Evolutionary conservation across 139 green algal genomes (phyloP), one percentile per base, ranked within the genome.

Genomic region (Deuterostichococcus epilithicus): DNA sequence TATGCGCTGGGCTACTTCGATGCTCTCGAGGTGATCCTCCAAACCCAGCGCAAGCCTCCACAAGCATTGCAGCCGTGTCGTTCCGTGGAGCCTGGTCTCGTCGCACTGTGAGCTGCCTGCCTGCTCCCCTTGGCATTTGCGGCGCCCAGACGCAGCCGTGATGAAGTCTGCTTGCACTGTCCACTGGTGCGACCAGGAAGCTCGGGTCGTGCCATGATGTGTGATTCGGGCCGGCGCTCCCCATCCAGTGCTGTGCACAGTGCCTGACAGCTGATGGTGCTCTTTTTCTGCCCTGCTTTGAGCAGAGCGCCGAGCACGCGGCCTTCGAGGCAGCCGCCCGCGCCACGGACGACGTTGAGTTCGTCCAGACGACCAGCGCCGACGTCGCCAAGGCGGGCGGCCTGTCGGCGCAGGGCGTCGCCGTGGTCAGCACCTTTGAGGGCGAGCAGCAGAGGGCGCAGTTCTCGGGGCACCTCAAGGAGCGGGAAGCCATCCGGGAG

Each of bases 1-100:
- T 39, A 90, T 0, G 71, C 94, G 10, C 66, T 97, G 20, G 92
- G 82, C 52, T 94, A 90, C 84, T 97, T 97, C 80, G 88, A 87
- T 37, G 77, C 78, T 18, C 79, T 89, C 33, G 60, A 77, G 68
- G 47, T 59, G n/a, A 58, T 42, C 5, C 73, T n/a, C 30, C 68
- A 65, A 59, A 35, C 23, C 35, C 6, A 58, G 4, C 15, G 69
- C 34, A 74, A 63, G 28, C 35, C 15, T 23, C 18, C 65, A 71
- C n/a, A 36, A 71, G 32, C n/a, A 18, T 18, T 36, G n/a, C n/a
- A n/a, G n/a, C n/a, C n/a, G n/a, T n/a, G n/a, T n/a, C n/a, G n/a
- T n/a, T n/a, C n/a, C n/a, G n/a, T n/a, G n/a, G n/a, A n/a, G n/a
- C n/a, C n/a, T n/a, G n/a, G n/a, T n/a, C n/a, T n/a, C n/a, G n/a